Conservation (phyloP, 805 yeast species). For the Starmerella stellata region DNA sequence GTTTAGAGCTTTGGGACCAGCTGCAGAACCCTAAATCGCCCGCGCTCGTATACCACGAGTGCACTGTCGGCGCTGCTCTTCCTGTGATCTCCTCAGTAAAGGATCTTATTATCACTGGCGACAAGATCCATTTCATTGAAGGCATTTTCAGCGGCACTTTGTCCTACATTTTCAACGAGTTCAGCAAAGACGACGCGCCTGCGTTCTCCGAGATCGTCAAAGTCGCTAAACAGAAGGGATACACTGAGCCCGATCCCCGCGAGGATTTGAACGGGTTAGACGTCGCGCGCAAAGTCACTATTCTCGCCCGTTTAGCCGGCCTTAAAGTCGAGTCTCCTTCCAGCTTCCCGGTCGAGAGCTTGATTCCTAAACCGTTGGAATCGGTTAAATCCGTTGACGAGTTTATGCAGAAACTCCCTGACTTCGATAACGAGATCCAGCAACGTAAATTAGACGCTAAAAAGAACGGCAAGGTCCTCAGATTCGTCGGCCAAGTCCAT, state of each 20-base stretch:
- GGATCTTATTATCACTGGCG: slow-evolving; percentile 85
- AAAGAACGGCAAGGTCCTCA: slow-evolving; percentile 63
- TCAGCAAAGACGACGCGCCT: slow-evolving; percentile 44
- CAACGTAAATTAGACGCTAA: slow-evolving; percentile 65
- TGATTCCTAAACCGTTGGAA: slow-evolving; percentile 77
- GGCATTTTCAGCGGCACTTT: slow-evolving; percentile 94
- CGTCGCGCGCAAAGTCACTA: slow-evolving; percentile 95
- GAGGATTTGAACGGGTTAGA: slow-evolving; percentile 96
- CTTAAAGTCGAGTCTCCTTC: slow-evolving; percentile 68
- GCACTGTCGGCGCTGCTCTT: slow-evolving; percentile 96
- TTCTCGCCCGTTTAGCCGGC: slow-evolving; percentile 85
- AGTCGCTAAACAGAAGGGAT: slow-evolving; percentile 78
- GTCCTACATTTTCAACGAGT: slow-evolving; percentile 87
- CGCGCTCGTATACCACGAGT: slow-evolving; percentile 87
- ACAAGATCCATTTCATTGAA: slow-evolving; percentile 74
- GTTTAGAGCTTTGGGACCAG: slow-evolving; percentile 53
- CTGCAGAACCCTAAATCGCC: slow-evolving; percentile 42
- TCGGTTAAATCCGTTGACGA: slow-evolving; percentile 42
- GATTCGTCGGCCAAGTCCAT: slow-evolving; percentile 87
- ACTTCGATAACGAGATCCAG: slow-evolving; percentile 65
- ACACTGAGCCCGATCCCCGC: slow-evolving; percentile 98
- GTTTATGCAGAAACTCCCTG: slow-evolving; percentile 62
- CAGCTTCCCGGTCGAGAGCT: slow-evolving; percentile 82
- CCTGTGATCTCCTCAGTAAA: slow-evolving; percentile 80
- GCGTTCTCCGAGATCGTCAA: slow-evolving; percentile 81